phyloP scores from a whole-genome alignment of 257 asterid species.

The Coffea eugenioides region DNA sequence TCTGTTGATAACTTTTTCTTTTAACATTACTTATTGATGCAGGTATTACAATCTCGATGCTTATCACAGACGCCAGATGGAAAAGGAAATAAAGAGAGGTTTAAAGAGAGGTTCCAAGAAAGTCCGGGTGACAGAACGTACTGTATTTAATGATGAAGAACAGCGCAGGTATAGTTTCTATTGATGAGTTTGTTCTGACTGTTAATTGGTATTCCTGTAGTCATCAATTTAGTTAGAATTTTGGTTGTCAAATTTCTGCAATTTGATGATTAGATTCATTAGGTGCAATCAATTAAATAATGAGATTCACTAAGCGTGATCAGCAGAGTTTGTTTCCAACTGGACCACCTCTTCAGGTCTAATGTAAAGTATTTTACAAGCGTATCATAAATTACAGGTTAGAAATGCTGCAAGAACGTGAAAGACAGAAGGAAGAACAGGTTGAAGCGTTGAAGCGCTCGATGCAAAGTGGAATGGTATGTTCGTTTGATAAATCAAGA shows the following conservation, averaged over 20 bases:
- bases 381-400: conserved; percentile 43
- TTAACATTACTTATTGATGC: conserved; percentile 23
- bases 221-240: not conserved
- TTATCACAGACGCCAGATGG: conserved; percentile 58
- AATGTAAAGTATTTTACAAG: not conserved
- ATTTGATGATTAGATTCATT: not conserved
- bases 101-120: conserved; percentile 42
- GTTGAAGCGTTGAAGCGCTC: conserved; percentile 68
- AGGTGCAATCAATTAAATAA: not conserved
- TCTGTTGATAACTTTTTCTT: conserved; percentile 14
- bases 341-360: not conserved
- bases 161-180: conserved; percentile 61
- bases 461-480: conserved; percentile 96
- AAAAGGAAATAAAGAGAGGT: conserved; percentile 55
- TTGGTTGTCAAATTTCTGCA: not conserved
- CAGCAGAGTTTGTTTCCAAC: not conserved
- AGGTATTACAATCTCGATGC: conserved; percentile 88
- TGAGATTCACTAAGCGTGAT: not conserved
- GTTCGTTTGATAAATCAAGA: not conserved
- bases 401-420: conserved; percentile 77
- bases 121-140: conserved; percentile 63
- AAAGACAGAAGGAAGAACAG: conserved; percentile 71
- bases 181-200: conserved; percentile 8
- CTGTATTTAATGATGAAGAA: conserved; percentile 86
- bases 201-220: conserved; percentile 2